phyloP scores from a whole-genome alignment of 306 rosid genomes.

The Prunus padus region DNA sequence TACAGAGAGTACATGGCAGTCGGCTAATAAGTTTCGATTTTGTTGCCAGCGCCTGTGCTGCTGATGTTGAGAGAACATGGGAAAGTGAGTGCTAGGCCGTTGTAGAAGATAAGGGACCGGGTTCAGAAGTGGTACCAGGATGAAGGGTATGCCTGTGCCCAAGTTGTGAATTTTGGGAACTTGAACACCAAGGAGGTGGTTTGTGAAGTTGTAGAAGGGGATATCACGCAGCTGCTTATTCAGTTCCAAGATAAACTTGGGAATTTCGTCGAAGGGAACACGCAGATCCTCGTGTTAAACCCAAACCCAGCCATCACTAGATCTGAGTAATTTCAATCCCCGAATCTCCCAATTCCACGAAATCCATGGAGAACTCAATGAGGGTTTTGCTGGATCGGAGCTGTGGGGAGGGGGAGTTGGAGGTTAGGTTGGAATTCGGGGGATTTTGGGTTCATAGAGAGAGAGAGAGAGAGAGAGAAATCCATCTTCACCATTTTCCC shows the following conservation, averaged over 20 bases:
- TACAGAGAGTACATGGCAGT: constrained; percentile 89
- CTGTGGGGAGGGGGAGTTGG: too few relatives aligned
- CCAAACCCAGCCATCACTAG: too few relatives aligned
- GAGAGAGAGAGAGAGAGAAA: too few relatives aligned
- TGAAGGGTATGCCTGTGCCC: constrained; percentile 95
- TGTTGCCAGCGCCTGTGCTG: constrained; percentile 63
- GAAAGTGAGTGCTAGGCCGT: constrained; percentile 77
- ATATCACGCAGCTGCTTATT: constrained; percentile 72
- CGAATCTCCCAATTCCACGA: too few relatives aligned
- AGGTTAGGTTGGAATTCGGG: too few relatives aligned
- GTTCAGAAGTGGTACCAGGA: constrained; percentile 98
- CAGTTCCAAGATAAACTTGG: constrained; percentile 95
- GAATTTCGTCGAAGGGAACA: constrained; percentile 88
- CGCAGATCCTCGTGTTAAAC: constrained; percentile 71
- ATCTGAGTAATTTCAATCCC: too few relatives aligned
- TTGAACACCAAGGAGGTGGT: constrained; percentile 91
- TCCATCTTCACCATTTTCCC: too few relatives aligned
- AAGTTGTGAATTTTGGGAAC: constrained; percentile 94
- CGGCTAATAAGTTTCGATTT: constrained; percentile 71
- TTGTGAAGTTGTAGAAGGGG: constrained; percentile 98
- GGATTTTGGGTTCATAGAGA: too few relatives aligned
- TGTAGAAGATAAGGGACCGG: constrained; percentile 88
- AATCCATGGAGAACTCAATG: too few relatives aligned
- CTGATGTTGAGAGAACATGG: constrained; percentile 68
- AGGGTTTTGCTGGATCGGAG: too few relatives aligned